phyloP scores from a whole-genome alignment of 257 asterid genomes.

The Nicotiana otophora region DNA sequence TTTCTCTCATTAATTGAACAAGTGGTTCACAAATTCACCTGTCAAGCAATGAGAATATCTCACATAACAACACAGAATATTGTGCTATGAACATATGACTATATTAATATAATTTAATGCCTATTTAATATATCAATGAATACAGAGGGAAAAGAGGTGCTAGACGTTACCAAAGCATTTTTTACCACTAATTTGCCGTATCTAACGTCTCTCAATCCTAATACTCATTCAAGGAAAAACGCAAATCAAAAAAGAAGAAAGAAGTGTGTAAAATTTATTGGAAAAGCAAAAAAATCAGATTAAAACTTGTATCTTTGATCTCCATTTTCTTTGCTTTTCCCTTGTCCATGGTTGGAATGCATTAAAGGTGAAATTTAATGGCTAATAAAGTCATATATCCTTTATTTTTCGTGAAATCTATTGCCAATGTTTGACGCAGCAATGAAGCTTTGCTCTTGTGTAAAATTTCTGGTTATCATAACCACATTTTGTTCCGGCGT shows the following conservation, averaged over 20 bases:
- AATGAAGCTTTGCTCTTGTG: neutral
- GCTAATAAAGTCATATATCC: neutral
- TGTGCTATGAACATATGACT: neutral
- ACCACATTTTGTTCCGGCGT: neutral
- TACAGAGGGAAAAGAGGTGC: neutral
- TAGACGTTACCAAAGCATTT: neutral
- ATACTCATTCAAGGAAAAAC: neutral
- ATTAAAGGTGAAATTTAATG: constrained; percentile 3
- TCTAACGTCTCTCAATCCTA: neutral
- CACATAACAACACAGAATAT: neutral
- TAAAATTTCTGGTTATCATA: neutral
- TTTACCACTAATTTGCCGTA: neutral
- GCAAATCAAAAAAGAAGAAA: neutral
- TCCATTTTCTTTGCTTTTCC: neutral
- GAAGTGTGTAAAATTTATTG: neutral
- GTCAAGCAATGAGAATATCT: neutral
- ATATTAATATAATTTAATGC: neutral
- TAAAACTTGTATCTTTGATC: neutral
- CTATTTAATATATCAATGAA: constrained; percentile 3
- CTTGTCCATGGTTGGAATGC: neutral
- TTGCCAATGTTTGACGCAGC: neutral
- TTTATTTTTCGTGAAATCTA: neutral
- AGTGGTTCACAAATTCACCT: neutral
- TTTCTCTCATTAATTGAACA: too few relatives aligned
- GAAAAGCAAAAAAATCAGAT: neutral